Percentiles rank a stretch among this genome's conserved stretches.
These are phyloP conservation scores for Parastagonospora nodorum DNA, from an alignment of 2,329 filamentous ascomycete species.

Conservation along the genomic window DNA sequence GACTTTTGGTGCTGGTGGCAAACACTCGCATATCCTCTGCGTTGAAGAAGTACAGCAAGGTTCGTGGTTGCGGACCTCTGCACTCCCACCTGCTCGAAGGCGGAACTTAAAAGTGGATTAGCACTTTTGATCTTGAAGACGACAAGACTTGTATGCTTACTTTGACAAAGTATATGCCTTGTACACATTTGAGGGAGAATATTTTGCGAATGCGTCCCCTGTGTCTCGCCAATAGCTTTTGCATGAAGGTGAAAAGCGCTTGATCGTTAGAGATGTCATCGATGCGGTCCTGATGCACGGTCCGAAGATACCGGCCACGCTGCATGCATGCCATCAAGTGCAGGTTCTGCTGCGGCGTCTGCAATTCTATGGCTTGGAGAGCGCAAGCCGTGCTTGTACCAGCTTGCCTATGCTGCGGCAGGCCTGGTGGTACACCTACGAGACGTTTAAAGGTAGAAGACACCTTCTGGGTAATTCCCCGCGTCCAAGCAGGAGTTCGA, in stretches of 20 bases:
- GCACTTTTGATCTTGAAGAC: too few species aligned
- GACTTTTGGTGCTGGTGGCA: conserved; percentile 19
- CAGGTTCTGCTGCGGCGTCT: conserved; percentile 4
- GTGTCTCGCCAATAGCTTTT: neutral
- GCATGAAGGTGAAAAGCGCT: conserved; percentile 19
- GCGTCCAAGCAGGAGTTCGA: neutral
- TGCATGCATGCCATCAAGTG: conserved; percentile 17
- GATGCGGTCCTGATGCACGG: conserved; percentile 18
- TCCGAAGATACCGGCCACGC: conserved; percentile 4
- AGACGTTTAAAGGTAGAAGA: neutral
- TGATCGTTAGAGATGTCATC: conserved; percentile 14
- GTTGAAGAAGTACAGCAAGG: conserved; percentile 8
- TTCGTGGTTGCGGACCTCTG: conserved; percentile 15
- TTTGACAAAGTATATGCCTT: conserved; percentile 16
- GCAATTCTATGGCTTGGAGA: neutral
- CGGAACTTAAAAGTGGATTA: conserved; percentile 10
- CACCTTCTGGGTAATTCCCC: neutral
- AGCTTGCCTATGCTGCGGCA: neutral
- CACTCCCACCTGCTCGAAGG: conserved; percentile 12
- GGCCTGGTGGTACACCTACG: neutral
- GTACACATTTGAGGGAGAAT: conserved; percentile 10
- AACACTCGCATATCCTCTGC: conserved; percentile 12
- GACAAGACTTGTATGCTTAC: neutral
- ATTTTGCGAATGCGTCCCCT: conserved; percentile 3
- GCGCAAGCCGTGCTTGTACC: neutral